Base-by-base conservation (phyloP, 2,329 filamentous ascomycete species). In the Aspergillus sp. region DNA sequence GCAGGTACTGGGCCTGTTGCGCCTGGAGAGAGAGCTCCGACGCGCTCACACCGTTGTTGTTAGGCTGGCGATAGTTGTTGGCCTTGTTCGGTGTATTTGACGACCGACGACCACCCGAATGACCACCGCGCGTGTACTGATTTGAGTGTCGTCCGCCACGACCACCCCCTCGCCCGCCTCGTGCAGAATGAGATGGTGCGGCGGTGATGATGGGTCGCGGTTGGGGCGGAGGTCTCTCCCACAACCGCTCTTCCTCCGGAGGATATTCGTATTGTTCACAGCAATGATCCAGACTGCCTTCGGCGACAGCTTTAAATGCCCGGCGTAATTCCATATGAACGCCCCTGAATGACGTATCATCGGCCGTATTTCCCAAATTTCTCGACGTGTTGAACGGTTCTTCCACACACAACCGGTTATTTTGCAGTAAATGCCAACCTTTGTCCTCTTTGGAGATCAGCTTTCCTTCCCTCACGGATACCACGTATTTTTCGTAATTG, bases 351-450 rank as follows among this genome's bases (percentile, higher is more conserved):
- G 94, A 93, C 41, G 89, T 95, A 68, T 96, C 92, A 67, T 99
- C 94, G 8, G 91, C 94, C 2, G 94, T 97, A 64, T 99, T 99
- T 40, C 92, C 94, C 43, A 99, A 79, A 68, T 99, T 99, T 40
- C 94, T 84, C 33, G 82, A 81, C 3, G 82, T 87, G 64, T 96
- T 99, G 78, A 99, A 99, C 0, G 94, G 94, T 70, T 99, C 94
- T 68, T 99, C 94, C 10, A 99, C 90, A 68, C 93, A 96, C 30
- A 99, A 80, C 57, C 88, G 85, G 64, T 95, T 94, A 65, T 92
- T 91, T 52, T 87, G 76, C 33, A 83, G 79, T 47, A 88, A 79
- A 65, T 92, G 84, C 94, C 94, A 97, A 22, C 86, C 86, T 76
- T 97, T 97, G 52, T 90, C 90, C 56, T 84, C 81, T 69, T 96